Conservation (phyloP, 2,329 filamentous ascomycete genomes). For the Aspergillus sergii region DNA sequence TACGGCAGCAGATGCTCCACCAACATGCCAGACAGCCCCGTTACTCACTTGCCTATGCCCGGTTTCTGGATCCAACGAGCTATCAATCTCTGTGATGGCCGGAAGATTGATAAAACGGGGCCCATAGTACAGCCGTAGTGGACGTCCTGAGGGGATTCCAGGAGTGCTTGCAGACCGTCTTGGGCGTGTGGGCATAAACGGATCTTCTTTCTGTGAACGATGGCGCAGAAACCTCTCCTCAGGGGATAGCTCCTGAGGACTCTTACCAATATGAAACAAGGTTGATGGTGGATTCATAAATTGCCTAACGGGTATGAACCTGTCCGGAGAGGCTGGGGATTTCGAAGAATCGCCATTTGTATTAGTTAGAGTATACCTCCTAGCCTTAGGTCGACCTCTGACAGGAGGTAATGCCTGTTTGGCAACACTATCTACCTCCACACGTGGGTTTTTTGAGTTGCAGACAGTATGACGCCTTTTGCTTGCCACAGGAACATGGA, state of each 20-base stretch:
- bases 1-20: constrained; percentile 64
- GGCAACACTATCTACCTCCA: background rate
- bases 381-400: constrained; percentile 20
- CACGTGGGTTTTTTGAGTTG: background rate
- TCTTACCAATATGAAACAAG: constrained; percentile 57
- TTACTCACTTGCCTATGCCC: constrained; percentile 59
- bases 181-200: constrained; percentile 52
- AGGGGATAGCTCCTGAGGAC: constrained; percentile 47
- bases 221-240: constrained; percentile 51
- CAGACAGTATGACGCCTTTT: background rate
- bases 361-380: constrained; percentile 16
- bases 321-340: constrained; percentile 51
- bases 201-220: constrained; percentile 51
- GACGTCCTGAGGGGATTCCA: constrained; percentile 16
- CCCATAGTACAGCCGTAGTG: constrained; percentile 31
- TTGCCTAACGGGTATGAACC: constrained; percentile 58
- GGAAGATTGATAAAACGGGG: constrained; percentile 38
- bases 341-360: constrained; percentile 16
- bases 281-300: constrained; percentile 46
- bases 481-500: background rate
- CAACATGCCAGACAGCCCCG: constrained; percentile 76
- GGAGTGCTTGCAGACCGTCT: constrained; percentile 23
- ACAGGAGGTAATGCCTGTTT: background rate
- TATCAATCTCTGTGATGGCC: constrained; percentile 14
- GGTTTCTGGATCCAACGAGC: constrained; percentile 15